Evolutionary conservation across 345 rosid genomes (phyloP).

Genomic region (Psidium guajava): DNA sequence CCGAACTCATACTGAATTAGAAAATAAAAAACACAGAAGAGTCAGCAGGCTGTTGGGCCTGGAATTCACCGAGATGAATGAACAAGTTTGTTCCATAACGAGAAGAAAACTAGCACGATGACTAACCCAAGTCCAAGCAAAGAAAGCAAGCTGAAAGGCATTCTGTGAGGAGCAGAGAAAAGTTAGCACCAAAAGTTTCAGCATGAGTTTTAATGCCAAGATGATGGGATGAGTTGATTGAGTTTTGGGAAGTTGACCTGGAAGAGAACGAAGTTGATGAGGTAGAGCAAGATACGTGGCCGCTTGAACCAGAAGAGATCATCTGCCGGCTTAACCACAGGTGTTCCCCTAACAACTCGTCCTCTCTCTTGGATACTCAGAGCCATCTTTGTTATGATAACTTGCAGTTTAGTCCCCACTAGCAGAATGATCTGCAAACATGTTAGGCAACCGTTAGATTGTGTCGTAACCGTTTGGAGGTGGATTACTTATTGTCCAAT

Average conservation of each 20-base stretch:
- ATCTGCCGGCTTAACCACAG: conserved; percentile 42
- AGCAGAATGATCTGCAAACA: conserved; percentile 25
- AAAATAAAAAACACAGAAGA: not conserved
- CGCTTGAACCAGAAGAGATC: conserved; percentile 42
- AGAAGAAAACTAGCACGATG: not conserved
- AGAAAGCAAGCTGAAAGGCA: conserved; percentile 33
- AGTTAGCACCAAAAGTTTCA: not conserved
- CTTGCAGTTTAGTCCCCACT: conserved; percentile 46
- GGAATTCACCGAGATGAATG: not conserved
- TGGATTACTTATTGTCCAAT: not conserved
- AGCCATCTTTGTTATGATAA: conserved; percentile 47
- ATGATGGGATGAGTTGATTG: not conserved
- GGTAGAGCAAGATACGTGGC: conserved; percentile 29
- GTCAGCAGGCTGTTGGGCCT: not conserved
- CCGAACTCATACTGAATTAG: conserved; percentile 21
- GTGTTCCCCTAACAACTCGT: conserved; percentile 32
- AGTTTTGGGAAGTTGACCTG: conserved; percentile 14
- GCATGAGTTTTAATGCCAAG: not conserved
- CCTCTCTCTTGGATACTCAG: conserved; percentile 15
- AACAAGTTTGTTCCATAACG: not conserved
- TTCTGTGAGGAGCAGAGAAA: conserved; percentile 13
- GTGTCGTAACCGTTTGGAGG: not conserved
- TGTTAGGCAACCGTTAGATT: not conserved
- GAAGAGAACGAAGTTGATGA: conserved; percentile 38
- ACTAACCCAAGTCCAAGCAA: conserved; percentile 28